Conservation (phyloP, 2,329 filamentous ascomycete genomes). For the Penicillium corylophilum region DNA sequence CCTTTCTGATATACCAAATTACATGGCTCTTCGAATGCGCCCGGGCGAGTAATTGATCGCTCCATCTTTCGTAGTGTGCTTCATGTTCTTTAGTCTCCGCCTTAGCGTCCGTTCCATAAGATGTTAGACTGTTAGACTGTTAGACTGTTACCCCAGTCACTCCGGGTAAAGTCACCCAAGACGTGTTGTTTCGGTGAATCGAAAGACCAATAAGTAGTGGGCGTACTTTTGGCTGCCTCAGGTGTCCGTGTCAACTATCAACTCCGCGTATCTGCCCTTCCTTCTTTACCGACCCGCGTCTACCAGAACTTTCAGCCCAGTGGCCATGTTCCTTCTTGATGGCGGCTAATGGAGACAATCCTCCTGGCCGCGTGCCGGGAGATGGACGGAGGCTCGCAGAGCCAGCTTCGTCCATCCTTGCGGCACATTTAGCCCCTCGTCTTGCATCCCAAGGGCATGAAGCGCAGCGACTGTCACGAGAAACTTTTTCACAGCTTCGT, state of each 20-base stretch:
- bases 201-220: neutral
- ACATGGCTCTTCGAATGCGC: too few relatives aligned
- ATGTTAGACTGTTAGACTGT: neutral
- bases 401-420: constrained; percentile 71
- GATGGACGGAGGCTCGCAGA: constrained; percentile 28
- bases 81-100: too few relatives aligned
- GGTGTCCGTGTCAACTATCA: constrained; percentile 19
- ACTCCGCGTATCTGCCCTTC: constrained; percentile 9
- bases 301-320: neutral
- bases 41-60: too few relatives aligned
- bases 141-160: neutral
- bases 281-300: neutral
- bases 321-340: constrained; percentile 23
- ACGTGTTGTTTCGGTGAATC: neutral
- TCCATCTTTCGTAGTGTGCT: too few relatives aligned
- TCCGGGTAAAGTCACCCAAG: neutral
- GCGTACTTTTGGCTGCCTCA: constrained; percentile 16
- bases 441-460: constrained; percentile 65
- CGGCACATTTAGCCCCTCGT: constrained; percentile 82
- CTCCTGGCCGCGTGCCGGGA: constrained; percentile 14
- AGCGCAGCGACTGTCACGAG: constrained; percentile 64
- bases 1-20: too few relatives aligned
- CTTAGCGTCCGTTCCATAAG: too few relatives aligned
- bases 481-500: constrained; percentile 73
- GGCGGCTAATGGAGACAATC: constrained; percentile 24